These are phyloP conservation scores for Suillus decipiens DNA, from an alignment of 768 basidiomycete genomes.

Conservation along the genomic window DNA sequence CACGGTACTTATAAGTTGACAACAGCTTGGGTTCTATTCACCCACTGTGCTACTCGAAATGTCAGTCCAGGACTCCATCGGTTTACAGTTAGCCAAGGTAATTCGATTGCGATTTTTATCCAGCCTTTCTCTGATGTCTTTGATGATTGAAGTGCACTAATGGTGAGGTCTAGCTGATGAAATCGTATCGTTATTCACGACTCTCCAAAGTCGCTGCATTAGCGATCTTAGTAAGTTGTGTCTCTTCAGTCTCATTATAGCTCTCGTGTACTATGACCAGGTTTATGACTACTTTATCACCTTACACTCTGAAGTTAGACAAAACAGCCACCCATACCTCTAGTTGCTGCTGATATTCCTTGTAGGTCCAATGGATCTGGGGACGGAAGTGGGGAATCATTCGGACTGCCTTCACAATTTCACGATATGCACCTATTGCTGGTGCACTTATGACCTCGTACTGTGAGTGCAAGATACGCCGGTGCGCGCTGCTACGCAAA, in stretches of 20 bases:
- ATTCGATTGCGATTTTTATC: background rate
- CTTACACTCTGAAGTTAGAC: background rate
- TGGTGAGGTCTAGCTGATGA: background rate
- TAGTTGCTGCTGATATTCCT: background rate
- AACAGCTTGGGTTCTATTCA: background rate
- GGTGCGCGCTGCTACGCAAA: background rate
- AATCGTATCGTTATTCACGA: background rate
- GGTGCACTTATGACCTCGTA: conserved; percentile 12
- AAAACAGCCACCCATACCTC: no score
- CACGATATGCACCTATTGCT: conserved; percentile 11
- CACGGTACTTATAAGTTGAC: background rate
- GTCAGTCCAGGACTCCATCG: background rate
- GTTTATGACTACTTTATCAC: background rate
- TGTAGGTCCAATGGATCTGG: conserved; percentile 21
- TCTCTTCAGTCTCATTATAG: no score
- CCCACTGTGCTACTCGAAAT: background rate
- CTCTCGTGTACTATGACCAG: background rate
- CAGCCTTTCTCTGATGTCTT: background rate
- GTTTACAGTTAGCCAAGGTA: conserved; percentile 5
- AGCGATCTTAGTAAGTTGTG: background rate
- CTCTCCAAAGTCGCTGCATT: background rate
- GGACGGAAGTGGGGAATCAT: conserved; percentile 11
- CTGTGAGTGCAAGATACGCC: background rate
- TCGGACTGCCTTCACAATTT: conserved; percentile 4
- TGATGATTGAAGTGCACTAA: background rate